These are phyloP conservation scores for Paecilomyces dactylethromorphus DNA, from an alignment of 2,329 filamentous ascomycete species.

Conservation along the genomic window DNA sequence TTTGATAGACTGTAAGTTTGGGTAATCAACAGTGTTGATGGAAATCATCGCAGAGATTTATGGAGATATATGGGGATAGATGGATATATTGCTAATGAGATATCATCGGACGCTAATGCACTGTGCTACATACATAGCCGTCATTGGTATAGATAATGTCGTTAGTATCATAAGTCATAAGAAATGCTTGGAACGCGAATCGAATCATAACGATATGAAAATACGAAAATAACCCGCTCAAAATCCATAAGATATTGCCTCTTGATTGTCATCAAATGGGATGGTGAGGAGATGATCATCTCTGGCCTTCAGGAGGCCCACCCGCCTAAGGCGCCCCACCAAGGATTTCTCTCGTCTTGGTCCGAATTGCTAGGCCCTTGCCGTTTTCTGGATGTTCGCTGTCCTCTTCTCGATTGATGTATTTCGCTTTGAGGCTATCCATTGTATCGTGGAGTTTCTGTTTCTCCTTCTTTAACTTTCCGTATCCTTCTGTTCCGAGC, in stretches of 20 bases:
- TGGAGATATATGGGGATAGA: too few species aligned
- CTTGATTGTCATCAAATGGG: too few species aligned
- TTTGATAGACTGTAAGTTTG: too few species aligned
- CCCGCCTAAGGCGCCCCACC: slow-evolving; percentile 19
- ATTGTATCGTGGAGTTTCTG: slow-evolving; percentile 46
- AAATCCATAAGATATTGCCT: background rate
- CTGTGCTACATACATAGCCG: background rate
- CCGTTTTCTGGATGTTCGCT: slow-evolving; percentile 42
- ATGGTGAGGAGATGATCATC: slow-evolving; percentile 2
- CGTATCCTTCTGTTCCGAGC: slow-evolving; percentile 74
- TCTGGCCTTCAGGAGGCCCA: slow-evolving; percentile 17
- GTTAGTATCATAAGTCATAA: background rate
- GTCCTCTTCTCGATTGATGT: background rate
- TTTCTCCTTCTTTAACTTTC: slow-evolving; percentile 60
- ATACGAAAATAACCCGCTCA: background rate
- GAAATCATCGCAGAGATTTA: too few species aligned
- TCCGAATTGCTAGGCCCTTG: slow-evolving; percentile 36
- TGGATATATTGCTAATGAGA: background rate
- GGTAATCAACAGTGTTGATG: too few species aligned
- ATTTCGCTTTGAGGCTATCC: background rate
- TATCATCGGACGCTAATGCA: background rate
- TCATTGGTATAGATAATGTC: background rate
- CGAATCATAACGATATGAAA: background rate
- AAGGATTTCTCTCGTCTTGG: slow-evolving; percentile 7
- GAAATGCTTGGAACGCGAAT: too few species aligned